Percentiles rank a stretch among this genome's conserved stretches.
Evolutionary conservation across 2,329 filamentous ascomycete species (phyloP).

Genomic region (Xylariales sp.): DNA sequence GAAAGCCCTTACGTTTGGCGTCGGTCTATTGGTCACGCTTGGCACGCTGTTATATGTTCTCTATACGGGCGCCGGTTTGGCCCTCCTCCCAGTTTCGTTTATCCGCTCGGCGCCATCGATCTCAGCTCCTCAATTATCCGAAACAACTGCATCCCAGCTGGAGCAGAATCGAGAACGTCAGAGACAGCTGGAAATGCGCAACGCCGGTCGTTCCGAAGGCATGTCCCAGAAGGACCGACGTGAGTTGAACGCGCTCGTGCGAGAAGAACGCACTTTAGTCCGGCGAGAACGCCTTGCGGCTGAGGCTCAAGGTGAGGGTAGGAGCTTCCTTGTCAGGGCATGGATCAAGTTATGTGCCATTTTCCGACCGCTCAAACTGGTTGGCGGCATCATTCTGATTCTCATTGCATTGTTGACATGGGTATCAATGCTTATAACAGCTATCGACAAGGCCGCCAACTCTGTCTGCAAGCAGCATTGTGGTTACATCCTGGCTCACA

Average conservation of each 20-base stretch:
- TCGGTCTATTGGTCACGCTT: slow-evolving; percentile 83
- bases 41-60: slow-evolving; percentile 82
- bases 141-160: slow-evolving; percentile 73
- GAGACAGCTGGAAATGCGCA: slow-evolving; percentile 83
- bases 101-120: slow-evolving; percentile 89
- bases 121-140: slow-evolving; percentile 73
- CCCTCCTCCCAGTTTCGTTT: slow-evolving; percentile 81
- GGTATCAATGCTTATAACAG: slow-evolving; percentile 90
- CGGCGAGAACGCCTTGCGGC: slow-evolving; percentile 83
- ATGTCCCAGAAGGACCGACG: slow-evolving; percentile 82
- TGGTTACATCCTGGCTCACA: slow-evolving; percentile 82
- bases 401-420: slow-evolving; percentile 72
- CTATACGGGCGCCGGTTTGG: slow-evolving; percentile 86
- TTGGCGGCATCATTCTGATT: slow-evolving; percentile 77
- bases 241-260: slow-evolving; percentile 79
- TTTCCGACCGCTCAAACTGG: slow-evolving; percentile 82
- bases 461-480: slow-evolving; percentile 87
- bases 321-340: slow-evolving; percentile 63
- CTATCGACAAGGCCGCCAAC: slow-evolving; percentile 94
- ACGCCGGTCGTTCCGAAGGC: slow-evolving; percentile 67
- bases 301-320: slow-evolving; percentile 75
- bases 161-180: slow-evolving; percentile 89
- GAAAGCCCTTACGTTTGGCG: slow-evolving; percentile 82
- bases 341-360: slow-evolving; percentile 81
- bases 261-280: slow-evolving; percentile 89